Percentiles rank a stretch among this genome's conserved stretches.
Conservation (phyloP, 2,329 filamentous ascomycete genomes). For the Trichoderma citrinoviride region DNA sequence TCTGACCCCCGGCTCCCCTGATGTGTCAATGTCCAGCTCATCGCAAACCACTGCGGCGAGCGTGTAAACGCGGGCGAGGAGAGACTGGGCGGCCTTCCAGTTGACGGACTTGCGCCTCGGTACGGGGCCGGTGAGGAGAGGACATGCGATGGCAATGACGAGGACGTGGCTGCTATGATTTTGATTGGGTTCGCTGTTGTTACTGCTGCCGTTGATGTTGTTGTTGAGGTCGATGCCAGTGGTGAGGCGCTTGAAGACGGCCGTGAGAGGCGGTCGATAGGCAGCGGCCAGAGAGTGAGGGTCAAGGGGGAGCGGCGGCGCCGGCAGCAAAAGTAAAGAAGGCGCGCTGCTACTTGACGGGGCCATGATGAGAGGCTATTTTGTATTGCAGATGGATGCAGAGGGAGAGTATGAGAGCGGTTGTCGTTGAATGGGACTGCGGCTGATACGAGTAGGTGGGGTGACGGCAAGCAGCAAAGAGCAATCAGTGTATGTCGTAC, state of each 20-base stretch:
- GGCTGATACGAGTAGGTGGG: too few relatives aligned
- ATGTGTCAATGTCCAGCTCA: slow-evolving; percentile 58
- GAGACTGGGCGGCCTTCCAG: slow-evolving; percentile 68
- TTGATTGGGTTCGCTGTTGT: neutral
- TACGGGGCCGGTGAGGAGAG: slow-evolving; percentile 55
- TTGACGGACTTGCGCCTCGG: slow-evolving; percentile 45
- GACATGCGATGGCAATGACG: slow-evolving; percentile 59
- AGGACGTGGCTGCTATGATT: slow-evolving; percentile 38
- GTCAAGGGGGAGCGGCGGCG: slow-evolving; percentile 56
- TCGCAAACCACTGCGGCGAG: slow-evolving; percentile 72
- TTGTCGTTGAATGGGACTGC: too few relatives aligned
- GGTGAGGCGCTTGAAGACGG: slow-evolving; percentile 51
- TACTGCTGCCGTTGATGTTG: slow-evolving; percentile 28
- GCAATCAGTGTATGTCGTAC: too few relatives aligned
- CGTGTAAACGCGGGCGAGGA: slow-evolving; percentile 75
- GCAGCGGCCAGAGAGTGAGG: slow-evolving; percentile 53
- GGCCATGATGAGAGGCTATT: slow-evolving; percentile 3
- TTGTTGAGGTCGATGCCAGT: slow-evolving; percentile 3
- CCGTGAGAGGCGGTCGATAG: slow-evolving; percentile 58
- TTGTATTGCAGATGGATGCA: too few relatives aligned
- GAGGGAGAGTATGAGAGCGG: too few relatives aligned
- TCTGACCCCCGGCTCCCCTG: slow-evolving; percentile 38
- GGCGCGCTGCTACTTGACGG: slow-evolving; percentile 28
- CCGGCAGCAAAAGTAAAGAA: slow-evolving; percentile 62
- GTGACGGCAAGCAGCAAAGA: too few relatives aligned